These are phyloP conservation scores for Lactarius vividus DNA, from an alignment of 768 basidiomycete species.

Conservation along the genomic window DNA sequence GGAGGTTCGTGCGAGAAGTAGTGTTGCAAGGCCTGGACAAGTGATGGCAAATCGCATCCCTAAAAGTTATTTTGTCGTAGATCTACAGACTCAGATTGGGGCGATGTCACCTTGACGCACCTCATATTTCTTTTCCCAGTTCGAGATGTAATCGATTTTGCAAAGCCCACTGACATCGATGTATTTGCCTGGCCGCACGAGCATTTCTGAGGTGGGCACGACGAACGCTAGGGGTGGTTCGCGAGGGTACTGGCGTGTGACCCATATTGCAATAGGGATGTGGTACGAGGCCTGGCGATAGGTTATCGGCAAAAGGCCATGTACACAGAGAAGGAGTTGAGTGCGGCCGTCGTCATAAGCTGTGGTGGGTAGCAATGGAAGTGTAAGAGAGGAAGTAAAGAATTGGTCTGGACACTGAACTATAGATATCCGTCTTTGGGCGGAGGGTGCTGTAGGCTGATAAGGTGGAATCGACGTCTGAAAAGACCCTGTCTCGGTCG, in stretches of 20 bases:
- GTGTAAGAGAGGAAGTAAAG: slow-evolving; percentile 24
- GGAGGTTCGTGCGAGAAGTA: slow-evolving; percentile 86
- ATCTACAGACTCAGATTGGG: slow-evolving; percentile 24
- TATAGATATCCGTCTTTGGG: slow-evolving; percentile 83
- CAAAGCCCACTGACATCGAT: slow-evolving; percentile 83
- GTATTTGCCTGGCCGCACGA: slow-evolving; percentile 70
- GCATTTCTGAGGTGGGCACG: slow-evolving; percentile 87
- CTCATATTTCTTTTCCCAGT: slow-evolving; percentile 85
- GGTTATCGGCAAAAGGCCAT: slow-evolving; percentile 87
- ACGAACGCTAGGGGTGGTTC: slow-evolving; percentile 86
- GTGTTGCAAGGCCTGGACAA: slow-evolving; percentile 75
- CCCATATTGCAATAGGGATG: slow-evolving; percentile 89
- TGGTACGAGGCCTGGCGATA: slow-evolving; percentile 81
- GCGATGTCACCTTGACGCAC: slow-evolving; percentile 43
- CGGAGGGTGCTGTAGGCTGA: slow-evolving; percentile 52
- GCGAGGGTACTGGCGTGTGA: slow-evolving; percentile 80
- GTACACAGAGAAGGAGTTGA: slow-evolving; percentile 84
- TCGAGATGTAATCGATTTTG: slow-evolving; percentile 61
- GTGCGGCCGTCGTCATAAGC: slow-evolving; percentile 94
- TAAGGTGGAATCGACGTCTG: slow-evolving; percentile 63
- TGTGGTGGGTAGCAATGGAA: slow-evolving; percentile 35
- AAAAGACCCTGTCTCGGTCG: slow-evolving; percentile 52
- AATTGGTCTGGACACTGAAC: slow-evolving; percentile 34
- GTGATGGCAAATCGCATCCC: slow-evolving; percentile 72
- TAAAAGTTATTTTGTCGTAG: slow-evolving; percentile 34